Evolutionary conservation across 2,329 filamentous ascomycete species (phyloP), one percentile per base, ranked within the genome.

Genomic region (Aureobasidium sp.): DNA sequence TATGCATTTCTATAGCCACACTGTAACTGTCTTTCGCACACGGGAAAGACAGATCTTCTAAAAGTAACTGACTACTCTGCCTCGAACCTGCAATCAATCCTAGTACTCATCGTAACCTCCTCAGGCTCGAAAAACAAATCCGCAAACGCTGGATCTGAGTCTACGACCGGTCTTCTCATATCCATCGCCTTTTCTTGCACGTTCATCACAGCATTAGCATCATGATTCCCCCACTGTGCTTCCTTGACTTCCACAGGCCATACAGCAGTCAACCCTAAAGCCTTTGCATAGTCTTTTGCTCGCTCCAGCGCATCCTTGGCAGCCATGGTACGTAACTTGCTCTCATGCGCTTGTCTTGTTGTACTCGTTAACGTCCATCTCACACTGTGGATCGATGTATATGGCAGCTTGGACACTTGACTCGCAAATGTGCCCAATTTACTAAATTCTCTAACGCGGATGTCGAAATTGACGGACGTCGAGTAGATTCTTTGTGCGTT

Each of bases 51-150:
- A 4, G 15, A 15, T 13, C 34, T 37, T 5, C 7, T 15, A 11
- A 15, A 37, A 15, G 34, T 11, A 37, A 37, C 3, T 15, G 34
- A 16, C 25, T 29, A 50, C 13, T 53, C 58, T 1, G 58, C 58
- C 27, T 44, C 37, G 30, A 61, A 61, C 21, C 37, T 61, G 29
- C 58, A 61, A 3, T 50, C 58, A 34, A 61, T 29, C 21, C 48
- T 53, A 11, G 47, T n/a, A n/a, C 42, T 44, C 47, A 61, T 53
- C 32, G 27, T 29, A 15, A 61, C 21, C 36, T 61, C 58, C 21
- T 61, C 58, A 4, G 58, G 27, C 39, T 44, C 47, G 15, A 61
- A 61, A n/a, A 61, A 34, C 27, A 61, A 15, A 53, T 61, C 58
- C 34, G 45, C 58, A 45, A 52, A 53, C 10, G 32, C 27, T 7